Conservation (phyloP, 805 yeast genomes). For the Nakazawaea laoshanensis region DNA sequence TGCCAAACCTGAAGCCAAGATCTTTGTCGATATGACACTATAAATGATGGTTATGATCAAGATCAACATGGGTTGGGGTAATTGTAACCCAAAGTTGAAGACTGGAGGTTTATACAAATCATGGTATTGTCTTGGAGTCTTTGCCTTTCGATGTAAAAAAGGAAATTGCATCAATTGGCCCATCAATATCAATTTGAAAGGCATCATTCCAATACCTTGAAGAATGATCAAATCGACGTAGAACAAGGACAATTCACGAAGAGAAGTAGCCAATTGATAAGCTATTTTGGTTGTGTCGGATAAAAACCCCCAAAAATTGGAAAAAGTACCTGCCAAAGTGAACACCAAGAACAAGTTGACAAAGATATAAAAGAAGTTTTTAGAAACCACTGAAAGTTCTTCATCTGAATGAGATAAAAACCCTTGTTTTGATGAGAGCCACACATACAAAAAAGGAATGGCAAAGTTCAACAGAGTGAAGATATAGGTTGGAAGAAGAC, state of each 20-base stretch:
- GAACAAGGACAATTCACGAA: constrained; percentile 72
- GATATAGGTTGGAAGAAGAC: constrained; percentile 83
- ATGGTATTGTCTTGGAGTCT: constrained; percentile 77
- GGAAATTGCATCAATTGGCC: constrained; percentile 77
- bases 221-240: constrained; percentile 81
- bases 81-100: constrained; percentile 67
- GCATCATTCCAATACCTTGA: constrained; percentile 85
- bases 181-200: constrained; percentile 72
- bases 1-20: constrained; percentile 47
- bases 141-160: constrained; percentile 51
- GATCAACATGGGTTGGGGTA: constrained; percentile 54
- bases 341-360: constrained; percentile 90
- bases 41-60: constrained; percentile 51
- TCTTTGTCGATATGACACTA: constrained; percentile 54
- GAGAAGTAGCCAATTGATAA: constrained; percentile 72
- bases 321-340: constrained; percentile 89
- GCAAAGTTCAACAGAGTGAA: constrained; percentile 77
- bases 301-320: constrained; percentile 68
- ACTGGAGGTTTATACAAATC: constrained; percentile 79
- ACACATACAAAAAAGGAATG: constrained; percentile 81
- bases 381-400: constrained; percentile 81
- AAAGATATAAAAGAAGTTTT: constrained; percentile 90
- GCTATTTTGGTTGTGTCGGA: constrained; percentile 90
- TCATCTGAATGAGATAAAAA: constrained; percentile 88
- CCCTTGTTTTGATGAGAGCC: constrained; percentile 79